Evolutionary conservation across 1,284 basidiomycete species (phyloP).

Genomic region (Puccinia triticina): DNA sequence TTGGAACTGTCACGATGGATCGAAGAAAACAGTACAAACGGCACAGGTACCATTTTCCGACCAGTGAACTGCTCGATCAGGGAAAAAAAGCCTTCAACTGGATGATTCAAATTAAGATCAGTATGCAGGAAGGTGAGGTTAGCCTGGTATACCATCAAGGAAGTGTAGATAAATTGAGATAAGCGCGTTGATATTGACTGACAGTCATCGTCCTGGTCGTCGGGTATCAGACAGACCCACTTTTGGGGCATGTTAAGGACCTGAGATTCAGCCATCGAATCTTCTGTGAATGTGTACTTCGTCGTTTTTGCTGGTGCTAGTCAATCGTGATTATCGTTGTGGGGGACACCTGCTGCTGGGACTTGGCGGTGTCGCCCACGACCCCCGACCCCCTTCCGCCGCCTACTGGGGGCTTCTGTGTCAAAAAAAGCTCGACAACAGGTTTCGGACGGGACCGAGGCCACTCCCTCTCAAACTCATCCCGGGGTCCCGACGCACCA

Average conservation of each 20-base stretch:
- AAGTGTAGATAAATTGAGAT: background rate
- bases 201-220: constrained; percentile 12
- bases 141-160: background rate
- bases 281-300: background rate
- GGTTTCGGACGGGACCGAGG: no score
- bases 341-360: no score
- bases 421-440: no score
- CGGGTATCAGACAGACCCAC: constrained; percentile 2
- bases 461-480: no score
- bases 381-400: no score
- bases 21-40: background rate
- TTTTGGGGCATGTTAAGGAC: constrained; percentile 17
- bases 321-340: no score
- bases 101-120: background rate
- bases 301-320: no score
- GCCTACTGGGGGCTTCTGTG: no score
- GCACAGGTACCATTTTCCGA: constrained; percentile 31
- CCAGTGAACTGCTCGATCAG: constrained; percentile 30
- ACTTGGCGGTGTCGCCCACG: no score
- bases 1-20: background rate
- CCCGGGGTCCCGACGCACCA: no score
- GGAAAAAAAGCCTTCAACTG: constrained; percentile 41
- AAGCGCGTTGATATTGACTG: background rate
- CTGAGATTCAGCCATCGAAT: background rate
- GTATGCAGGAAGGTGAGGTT: background rate